A percentile compares a stretch with the other conserved stretches of the same genome.
Conservation (phyloP, 2,329 filamentous ascomycete genomes). For the Neodidymelliopsis sp. region DNA sequence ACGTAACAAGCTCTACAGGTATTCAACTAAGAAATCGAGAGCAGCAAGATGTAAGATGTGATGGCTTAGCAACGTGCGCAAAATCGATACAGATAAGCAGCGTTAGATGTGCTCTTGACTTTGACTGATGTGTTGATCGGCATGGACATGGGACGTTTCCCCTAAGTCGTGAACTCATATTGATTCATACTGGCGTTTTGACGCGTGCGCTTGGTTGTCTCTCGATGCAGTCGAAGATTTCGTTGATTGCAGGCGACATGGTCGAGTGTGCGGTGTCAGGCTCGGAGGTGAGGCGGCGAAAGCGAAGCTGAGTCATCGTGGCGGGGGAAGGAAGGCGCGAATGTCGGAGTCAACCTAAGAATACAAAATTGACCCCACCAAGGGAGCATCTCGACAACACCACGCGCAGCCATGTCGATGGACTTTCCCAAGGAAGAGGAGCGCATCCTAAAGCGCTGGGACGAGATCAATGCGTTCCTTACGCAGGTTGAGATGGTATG, state of each 20-base stretch:
- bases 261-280: not conserved
- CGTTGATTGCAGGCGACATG: not conserved
- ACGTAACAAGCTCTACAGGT: too few relatives aligned
- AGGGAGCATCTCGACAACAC: conserved; percentile 25
- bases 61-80: too few relatives aligned
- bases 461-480: conserved; percentile 89
- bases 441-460: conserved; percentile 83
- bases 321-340: conserved; percentile 20
- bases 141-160: too few relatives aligned
- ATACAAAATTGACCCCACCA: conserved; percentile 34
- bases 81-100: not conserved
- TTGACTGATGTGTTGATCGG: too few relatives aligned
- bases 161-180: too few relatives aligned
- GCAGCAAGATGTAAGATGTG: too few relatives aligned
- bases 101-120: not conserved
- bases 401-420: conserved; percentile 72
- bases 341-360: conserved; percentile 19
- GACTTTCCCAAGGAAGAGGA: conserved; percentile 94
- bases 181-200: too few relatives aligned
- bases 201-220: not conserved
- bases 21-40: too few relatives aligned
- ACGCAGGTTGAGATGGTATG: conserved; percentile 77
- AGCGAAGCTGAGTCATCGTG: conserved; percentile 13
- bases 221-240: too few relatives aligned
- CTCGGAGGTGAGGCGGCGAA: conserved; percentile 8